phyloP scores from a whole-genome alignment of 208 protist genomes.

The Blastocrithidia nonstop region DNA sequence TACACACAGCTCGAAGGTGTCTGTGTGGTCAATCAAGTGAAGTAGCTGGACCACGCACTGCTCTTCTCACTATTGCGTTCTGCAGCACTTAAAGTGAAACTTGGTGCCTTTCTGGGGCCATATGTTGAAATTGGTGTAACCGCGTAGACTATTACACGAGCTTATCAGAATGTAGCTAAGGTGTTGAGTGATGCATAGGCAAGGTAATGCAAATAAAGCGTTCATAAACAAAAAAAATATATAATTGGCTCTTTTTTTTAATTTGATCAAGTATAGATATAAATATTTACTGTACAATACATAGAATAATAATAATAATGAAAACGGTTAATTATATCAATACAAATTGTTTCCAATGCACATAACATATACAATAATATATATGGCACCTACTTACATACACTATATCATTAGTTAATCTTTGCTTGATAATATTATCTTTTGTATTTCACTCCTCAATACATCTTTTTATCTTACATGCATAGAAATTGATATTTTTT shows the following conservation, averaged over 20 bases:
- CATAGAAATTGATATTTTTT: too few relatives aligned
- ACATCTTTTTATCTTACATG: too few relatives aligned
- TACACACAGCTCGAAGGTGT: slow-evolving; percentile 42
- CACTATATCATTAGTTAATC: too few relatives aligned
- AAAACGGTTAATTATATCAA: too few relatives aligned
- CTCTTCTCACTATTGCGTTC: slow-evolving; percentile 62
- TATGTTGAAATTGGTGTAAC: slow-evolving; percentile 58
- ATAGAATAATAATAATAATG: not conserved
- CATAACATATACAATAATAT: too few relatives aligned
- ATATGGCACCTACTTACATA: too few relatives aligned
- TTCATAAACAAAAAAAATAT: not conserved
- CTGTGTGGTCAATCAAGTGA: slow-evolving; percentile 52
- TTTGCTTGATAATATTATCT: not conserved
- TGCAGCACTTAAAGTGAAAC: slow-evolving; percentile 63
- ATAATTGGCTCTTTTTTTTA: slow-evolving; percentile 2
- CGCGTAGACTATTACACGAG: slow-evolving; percentile 25
- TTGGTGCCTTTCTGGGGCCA: slow-evolving; percentile 57
- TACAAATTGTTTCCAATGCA: too few relatives aligned
- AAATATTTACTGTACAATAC: not conserved
- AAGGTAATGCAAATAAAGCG: slow-evolving; percentile 5
- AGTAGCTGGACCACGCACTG: slow-evolving; percentile 41
- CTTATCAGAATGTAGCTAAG: slow-evolving; percentile 47
- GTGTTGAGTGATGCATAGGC: slow-evolving; percentile 28
- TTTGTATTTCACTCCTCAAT: too few relatives aligned
- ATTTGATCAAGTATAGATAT: not conserved